These are phyloP conservation scores for Fusarium equiseti DNA, from an alignment of 2,329 filamentous ascomycete species.

Conservation along the genomic window DNA sequence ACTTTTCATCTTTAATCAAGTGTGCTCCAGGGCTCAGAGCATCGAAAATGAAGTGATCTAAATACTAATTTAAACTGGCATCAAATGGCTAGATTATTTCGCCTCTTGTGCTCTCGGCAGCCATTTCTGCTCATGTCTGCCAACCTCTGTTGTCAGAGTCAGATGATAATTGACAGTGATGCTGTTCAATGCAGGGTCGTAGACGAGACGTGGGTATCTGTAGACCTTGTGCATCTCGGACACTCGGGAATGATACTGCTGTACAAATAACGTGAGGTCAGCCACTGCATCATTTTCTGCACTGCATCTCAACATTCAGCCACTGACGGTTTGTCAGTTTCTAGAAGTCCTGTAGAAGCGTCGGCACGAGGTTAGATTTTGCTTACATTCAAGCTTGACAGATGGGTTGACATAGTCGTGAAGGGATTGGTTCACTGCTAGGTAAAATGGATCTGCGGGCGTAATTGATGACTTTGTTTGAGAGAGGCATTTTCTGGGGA, in stretches of 20 bases:
- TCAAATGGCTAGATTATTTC: background rate
- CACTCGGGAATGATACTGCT: slow-evolving; percentile 3
- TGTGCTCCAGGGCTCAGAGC: background rate
- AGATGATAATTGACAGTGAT: background rate
- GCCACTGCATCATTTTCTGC: background rate
- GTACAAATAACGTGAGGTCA: background rate
- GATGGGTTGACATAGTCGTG: background rate
- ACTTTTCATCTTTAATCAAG: background rate
- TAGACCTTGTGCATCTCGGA: background rate
- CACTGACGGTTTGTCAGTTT: slow-evolving; percentile 5
- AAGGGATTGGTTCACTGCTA: background rate
- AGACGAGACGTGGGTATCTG: background rate
- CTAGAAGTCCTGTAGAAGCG: slow-evolving; percentile 28
- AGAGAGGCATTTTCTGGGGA: slow-evolving; percentile 31
- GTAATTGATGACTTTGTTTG: slow-evolving; percentile 9
- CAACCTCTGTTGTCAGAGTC: background rate
- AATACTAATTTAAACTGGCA: background rate
- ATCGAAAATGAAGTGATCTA: background rate
- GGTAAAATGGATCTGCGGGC: slow-evolving; percentile 17
- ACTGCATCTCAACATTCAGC: background rate
- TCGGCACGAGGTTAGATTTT: background rate
- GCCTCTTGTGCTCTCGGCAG: background rate
- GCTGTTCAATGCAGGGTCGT: background rate
- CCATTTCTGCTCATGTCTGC: background rate
- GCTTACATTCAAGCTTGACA: slow-evolving; percentile 23